Percentiles rank a stretch among this genome's conserved stretches.
phyloP scores from a whole-genome alignment of 768 basidiomycete species.

The Kwoniella dendrophila region DNA sequence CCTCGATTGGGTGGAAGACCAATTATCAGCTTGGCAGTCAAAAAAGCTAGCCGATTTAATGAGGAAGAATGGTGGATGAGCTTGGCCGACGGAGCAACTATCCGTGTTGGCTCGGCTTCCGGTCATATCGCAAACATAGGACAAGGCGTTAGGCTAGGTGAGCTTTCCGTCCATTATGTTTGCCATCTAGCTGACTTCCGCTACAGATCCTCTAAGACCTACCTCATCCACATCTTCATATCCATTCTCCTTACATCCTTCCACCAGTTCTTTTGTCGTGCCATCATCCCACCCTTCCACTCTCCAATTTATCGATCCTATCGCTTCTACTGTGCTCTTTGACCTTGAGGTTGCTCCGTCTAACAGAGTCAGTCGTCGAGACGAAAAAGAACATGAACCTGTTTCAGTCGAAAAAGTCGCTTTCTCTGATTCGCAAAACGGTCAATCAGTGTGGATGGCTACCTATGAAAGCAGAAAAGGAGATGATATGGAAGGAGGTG shows the following conservation, averaged over 20 bases:
- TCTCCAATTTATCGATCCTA: slow-evolving; percentile 84
- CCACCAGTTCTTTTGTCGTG: slow-evolving; percentile 75
- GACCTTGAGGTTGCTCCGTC: slow-evolving; percentile 93
- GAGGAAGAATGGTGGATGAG: slow-evolving; percentile 88
- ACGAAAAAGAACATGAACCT: slow-evolving; percentile 74
- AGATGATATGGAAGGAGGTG: slow-evolving; percentile 69
- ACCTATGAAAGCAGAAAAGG: slow-evolving; percentile 77
- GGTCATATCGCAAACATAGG: slow-evolving; percentile 65
- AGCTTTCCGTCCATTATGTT: slow-evolving; percentile 71
- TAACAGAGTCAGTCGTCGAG: slow-evolving; percentile 80
- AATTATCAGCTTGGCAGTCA: slow-evolving; percentile 61
- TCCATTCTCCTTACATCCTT: slow-evolving; percentile 75
- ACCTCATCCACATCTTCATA: slow-evolving; percentile 43
- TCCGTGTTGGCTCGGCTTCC: slow-evolving; percentile 71
- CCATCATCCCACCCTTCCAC: slow-evolving; percentile 94
- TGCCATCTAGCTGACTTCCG: too few species aligned
- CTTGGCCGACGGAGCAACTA: slow-evolving; percentile 76
- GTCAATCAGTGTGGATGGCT: slow-evolving; percentile 83
- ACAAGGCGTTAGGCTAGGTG: slow-evolving; percentile 63
- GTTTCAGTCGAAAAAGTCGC: slow-evolving; percentile 71
- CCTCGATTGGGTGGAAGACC: slow-evolving; percentile 90
- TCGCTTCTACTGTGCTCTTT: slow-evolving; percentile 68
- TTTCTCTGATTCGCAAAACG: slow-evolving; percentile 59
- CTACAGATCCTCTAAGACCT: background rate
- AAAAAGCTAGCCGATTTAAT: slow-evolving; percentile 57